These are phyloP conservation scores for Globisporangium okanoganense DNA, from an alignment of 352 stramenopile species.

Conservation along the genomic window DNA sequence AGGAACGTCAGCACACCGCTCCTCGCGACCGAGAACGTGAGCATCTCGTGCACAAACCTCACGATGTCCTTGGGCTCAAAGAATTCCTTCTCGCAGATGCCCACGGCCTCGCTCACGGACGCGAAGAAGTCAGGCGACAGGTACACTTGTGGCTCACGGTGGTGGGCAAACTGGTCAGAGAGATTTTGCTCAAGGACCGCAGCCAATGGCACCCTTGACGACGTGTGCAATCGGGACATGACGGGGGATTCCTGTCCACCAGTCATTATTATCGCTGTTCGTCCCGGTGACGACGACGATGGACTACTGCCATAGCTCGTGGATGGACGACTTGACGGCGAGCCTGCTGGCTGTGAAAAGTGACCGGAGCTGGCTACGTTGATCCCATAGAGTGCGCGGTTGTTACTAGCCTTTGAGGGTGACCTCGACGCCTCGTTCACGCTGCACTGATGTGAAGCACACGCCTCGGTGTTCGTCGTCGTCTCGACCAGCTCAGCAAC, in stretches of 20 bases:
- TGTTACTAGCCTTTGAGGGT: background rate
- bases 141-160: conserved; percentile 14
- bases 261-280: background rate
- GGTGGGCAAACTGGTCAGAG: background rate
- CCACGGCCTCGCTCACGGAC: conserved; percentile 32
- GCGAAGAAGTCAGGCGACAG: conserved; percentile 40
- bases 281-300: background rate
- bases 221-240: conserved; percentile 11
- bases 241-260: background rate
- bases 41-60: conserved; percentile 44
- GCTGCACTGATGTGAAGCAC: conserved; percentile 5
- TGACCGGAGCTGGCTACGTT: background rate
- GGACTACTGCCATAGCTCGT: background rate
- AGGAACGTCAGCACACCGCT: conserved; percentile 50
- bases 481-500: conserved; percentile 18
- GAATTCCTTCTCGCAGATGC: conserved; percentile 38
- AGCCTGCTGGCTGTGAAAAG: background rate
- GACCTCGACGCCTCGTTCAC: background rate
- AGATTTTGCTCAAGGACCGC: conserved; percentile 19
- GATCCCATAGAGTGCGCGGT: conserved; percentile 6
- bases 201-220: conserved; percentile 21
- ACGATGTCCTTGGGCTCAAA: conserved; percentile 38
- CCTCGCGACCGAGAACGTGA: conserved; percentile 50
- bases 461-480: conserved; percentile 6
- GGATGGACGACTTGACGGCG: background rate